These are phyloP conservation scores for Hygrophoropsis aurantiaca DNA, from an alignment of 768 basidiomycete species.

Conservation along the genomic window DNA sequence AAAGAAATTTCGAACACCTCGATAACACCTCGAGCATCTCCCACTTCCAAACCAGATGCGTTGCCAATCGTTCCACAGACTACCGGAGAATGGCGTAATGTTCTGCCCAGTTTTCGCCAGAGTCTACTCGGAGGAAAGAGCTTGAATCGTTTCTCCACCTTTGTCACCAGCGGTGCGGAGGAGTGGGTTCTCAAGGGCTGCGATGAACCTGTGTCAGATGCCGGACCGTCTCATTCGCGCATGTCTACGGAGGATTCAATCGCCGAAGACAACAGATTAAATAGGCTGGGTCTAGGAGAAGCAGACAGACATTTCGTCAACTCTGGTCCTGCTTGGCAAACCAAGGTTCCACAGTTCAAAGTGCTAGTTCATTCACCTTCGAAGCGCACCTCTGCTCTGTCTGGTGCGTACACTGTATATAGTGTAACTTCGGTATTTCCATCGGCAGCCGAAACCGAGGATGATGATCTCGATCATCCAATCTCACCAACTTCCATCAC, in stretches of 20 bases:
- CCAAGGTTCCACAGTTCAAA: slow-evolving; percentile 69
- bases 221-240: slow-evolving; percentile 24
- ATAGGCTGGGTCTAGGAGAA: slow-evolving; percentile 47
- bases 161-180: slow-evolving; percentile 85
- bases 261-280: slow-evolving; percentile 42
- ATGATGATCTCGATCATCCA: slow-evolving; percentile 21
- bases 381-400: slow-evolving; percentile 65
- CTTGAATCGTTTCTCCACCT: slow-evolving; percentile 82
- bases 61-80: slow-evolving; percentile 58
- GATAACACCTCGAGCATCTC: slow-evolving; percentile 48
- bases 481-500: slow-evolving; percentile 57
- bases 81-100: slow-evolving; percentile 64
- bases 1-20: slow-evolving; percentile 43
- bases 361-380: slow-evolving; percentile 79
- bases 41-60: slow-evolving; percentile 21
- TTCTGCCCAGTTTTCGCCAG: slow-evolving; percentile 67
- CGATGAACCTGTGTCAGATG: slow-evolving; percentile 28
- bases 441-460: slow-evolving; percentile 16
- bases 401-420: slow-evolving; percentile 76
- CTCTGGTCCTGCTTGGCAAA: slow-evolving; percentile 68
- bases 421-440: slow-evolving; percentile 72
- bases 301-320: slow-evolving; percentile 73
- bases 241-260: slow-evolving; percentile 32
- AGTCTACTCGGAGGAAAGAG: slow-evolving; percentile 76
- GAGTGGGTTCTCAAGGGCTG: slow-evolving; percentile 76